phyloP scores from a whole-genome alignment of 352 stramenopile genomes.

The Phytophthora aleatoria region DNA sequence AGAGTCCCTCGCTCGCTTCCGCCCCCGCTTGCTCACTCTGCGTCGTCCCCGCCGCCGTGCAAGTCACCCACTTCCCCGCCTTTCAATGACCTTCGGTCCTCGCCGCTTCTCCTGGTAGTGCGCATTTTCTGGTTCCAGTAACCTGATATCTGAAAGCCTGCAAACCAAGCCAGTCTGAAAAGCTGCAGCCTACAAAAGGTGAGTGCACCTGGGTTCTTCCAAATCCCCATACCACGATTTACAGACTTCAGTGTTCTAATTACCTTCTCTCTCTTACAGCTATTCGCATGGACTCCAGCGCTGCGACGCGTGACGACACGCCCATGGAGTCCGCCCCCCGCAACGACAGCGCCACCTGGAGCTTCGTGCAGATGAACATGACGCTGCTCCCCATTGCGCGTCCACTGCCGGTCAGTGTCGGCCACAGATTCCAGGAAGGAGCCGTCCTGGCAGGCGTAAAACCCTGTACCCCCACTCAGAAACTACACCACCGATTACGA shows the following conservation, averaged over 20 bases:
- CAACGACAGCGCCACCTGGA: conserved; percentile 55
- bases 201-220: conserved; percentile 29
- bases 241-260: neutral
- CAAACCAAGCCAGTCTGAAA: conserved; percentile 15
- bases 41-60: conserved; percentile 2
- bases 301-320: conserved; percentile 7
- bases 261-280: neutral
- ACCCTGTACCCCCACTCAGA: conserved; percentile 69
- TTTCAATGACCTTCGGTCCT: conserved; percentile 16
- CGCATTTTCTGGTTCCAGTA: neutral
- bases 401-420: conserved; percentile 58
- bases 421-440: conserved; percentile 52
- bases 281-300: conserved; percentile 12
- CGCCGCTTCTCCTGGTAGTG: neutral
- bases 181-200: conserved; percentile 24
- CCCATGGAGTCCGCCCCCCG: conserved; percentile 27
- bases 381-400: conserved; percentile 76
- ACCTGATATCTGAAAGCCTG: conserved; percentile 25
- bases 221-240: conserved; percentile 13
- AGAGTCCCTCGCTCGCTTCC: conserved; percentile 3
- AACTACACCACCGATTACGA: conserved; percentile 56
- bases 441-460: conserved; percentile 40
- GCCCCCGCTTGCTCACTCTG: conserved; percentile 6
- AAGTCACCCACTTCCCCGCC: conserved; percentile 4
- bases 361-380: conserved; percentile 90